Evolutionary conservation across 306 rosid genomes (phyloP), one percentile per base, ranked within the genome.

Genomic region (Vicia faba): DNA sequence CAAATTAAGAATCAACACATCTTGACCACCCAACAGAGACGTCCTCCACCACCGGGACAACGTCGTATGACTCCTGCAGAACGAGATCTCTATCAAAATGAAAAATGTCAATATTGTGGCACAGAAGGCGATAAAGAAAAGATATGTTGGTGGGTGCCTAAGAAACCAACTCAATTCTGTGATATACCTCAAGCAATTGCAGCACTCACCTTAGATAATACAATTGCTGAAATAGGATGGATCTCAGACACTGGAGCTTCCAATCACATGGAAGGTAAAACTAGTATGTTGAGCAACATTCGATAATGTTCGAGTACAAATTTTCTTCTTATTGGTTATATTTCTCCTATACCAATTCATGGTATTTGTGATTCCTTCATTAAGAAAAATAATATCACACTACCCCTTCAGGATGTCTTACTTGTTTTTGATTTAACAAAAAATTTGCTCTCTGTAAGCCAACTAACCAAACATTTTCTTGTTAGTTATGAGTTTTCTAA

Each of bases 351-450:
- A 45, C 43, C 57, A 28, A 64, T 64, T 28, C 14, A 6, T 45
- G 43, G 69, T 45, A 64, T n/a, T 45, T 28, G 26, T 1, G 69
- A 64, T 28, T 44, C 69, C 8, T 26, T 28, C 69, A 64, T 56
- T 20, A 44, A 44, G 20, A n/a, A 28, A 44, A 44, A 26, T 0
- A 8, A 64, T 64, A 4, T 8, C 4, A 44, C 56, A 13, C 6
- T 26, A 8, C 41, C 69, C 0, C 48, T 43, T 43, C 15, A 43
- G 13, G 0, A 43, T 43, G 46, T 43, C 10, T 64, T 45, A 46
- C 53, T 46, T 46, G 23, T 46, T 1, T 23, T 15, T 13, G 2
- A 43, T 0, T 43, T 43, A 4, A 43, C 0, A 43, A 12, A 43
- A 0, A 43, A 12, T 1, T 43, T 12, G 15, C 48, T 43, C 0